A percentile compares a stretch with the other conserved stretches of the same genome.
Conservation (phyloP, 2,329 filamentous ascomycete genomes). For the Ascosphaera aggregata region DNA sequence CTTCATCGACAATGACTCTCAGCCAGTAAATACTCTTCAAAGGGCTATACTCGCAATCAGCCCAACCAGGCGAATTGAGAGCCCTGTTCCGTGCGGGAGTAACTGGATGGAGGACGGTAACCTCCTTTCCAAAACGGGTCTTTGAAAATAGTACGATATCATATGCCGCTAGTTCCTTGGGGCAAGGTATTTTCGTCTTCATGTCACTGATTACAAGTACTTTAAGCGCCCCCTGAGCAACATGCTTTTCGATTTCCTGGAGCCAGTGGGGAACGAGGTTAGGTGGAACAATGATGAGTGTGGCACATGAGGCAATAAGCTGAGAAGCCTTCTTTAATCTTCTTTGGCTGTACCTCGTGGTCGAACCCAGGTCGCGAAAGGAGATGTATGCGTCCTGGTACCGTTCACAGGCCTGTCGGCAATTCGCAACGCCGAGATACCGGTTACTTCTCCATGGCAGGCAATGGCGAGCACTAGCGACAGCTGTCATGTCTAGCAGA, state of each 20-base stretch:
- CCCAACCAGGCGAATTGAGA: conserved; percentile 11
- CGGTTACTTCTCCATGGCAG: conserved; percentile 42
- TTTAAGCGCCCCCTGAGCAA: conserved; percentile 31
- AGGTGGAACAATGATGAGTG: conserved; percentile 56
- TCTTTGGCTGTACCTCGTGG: not conserved
- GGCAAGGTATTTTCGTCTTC: conserved; percentile 21
- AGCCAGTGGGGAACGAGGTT: conserved; percentile 74
- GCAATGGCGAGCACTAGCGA: conserved; percentile 39
- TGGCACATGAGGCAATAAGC: conserved; percentile 43
- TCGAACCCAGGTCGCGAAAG: not conserved
- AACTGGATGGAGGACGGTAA: conserved; percentile 26
- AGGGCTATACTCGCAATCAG: conserved; percentile 29
- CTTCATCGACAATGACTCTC: conserved; percentile 77
- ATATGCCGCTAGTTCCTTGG: conserved; percentile 35
- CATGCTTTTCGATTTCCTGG: conserved; percentile 58
- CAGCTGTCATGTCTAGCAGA: conserved; percentile 53
- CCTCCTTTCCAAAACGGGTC: conserved; percentile 46
- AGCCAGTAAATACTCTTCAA: conserved; percentile 59
- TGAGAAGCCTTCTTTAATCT: not conserved
- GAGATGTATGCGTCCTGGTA: conserved; percentile 22
- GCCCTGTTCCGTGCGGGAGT: conserved; percentile 21
- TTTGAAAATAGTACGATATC: conserved; percentile 64
- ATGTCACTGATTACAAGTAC: conserved; percentile 37
- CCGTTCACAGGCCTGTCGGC: conserved; percentile 31
- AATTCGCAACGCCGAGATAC: conserved; percentile 30